Base-by-base conservation (phyloP, 768 basidiomycete genomes). In the Dictyophora rubrovolvata region DNA sequence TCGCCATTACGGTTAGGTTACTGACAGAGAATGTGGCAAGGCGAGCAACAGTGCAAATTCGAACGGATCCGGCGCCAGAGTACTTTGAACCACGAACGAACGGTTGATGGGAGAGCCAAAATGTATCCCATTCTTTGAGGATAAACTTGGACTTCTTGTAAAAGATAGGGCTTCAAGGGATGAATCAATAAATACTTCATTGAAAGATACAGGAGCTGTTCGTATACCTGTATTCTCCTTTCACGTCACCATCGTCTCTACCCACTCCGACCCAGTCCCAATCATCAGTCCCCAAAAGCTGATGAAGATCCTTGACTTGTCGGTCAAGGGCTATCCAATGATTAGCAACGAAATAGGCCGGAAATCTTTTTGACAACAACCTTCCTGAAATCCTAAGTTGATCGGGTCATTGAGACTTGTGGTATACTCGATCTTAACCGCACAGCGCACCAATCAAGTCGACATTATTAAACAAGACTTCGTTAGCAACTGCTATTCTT, bases 191-290 rank as follows among this genome's bases (percentile, higher is more conserved):
- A 14, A 42, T 5, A 12, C 10, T 12, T 14, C 42, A 3, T 2
- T 28, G 28, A 28, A 42, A 42, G 42, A 42, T 12, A 14, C 12
- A 42, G 3, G n/a, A 42, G 14, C 10, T 12, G 42, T 17, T 1
- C 16, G 36, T 6, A 21, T 34, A 59, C 57, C 57, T 76, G 66
- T 81, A 84, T 66, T 86, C 84, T 34, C 84, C 84, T 0, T 72
- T 74, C 16, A 70, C 60, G 8, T 67, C 68, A 2, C 84, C 84
- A 63, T 86, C 80, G 56, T 83, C 77, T n/a, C 84, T 72, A 0
- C 83, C 84, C 0, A 84, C 81, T 1, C 83, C 84, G 20, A 83
- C 75, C 77, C 80, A 80, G 16, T 69, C 74, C 78, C 79, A 86
- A 4, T 74, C 73, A 14, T 42, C n/a, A 4, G 69, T 59, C 0